Base-by-base conservation (phyloP, 495 filamentous ascomycete genomes). In the Talaromyces ruber region DNA sequence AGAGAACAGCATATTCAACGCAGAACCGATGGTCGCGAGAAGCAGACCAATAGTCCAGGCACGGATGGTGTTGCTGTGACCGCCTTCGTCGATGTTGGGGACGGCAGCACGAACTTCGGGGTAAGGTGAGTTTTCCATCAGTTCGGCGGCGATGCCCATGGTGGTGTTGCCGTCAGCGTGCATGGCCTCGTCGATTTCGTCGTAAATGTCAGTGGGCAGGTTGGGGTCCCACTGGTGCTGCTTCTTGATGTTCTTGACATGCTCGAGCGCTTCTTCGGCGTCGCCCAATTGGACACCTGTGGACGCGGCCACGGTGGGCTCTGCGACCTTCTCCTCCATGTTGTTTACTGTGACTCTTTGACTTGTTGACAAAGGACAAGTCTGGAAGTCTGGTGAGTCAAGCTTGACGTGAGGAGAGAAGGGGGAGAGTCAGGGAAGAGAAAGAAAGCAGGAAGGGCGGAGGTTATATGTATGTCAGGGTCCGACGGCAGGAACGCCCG, bases 41-140 rank as follows among this genome's bases (percentile, higher is more conserved):
- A 89, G 28, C 66, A 90, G 62, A n/a, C 88, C 88, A 63, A 91
- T 84, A 6, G 81, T 70, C 88, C 88, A 91, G 25, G 88, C 88
- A 22, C 88, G 84, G 53, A 91, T 79, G 26, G 88, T 91, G 67
- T 88, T 89, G 60, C 76, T 78, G 29, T 83, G 81, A 55, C 87
- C 78, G 52, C 85, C 82, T 63, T 90, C 86, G 67, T 90, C 87
- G 64, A 81, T 78, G 71, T 86, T 74, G 34, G 65, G 47, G 3
- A 75, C 78, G 12, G 74, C 71, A 21, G 73, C 68, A 28, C 70
- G 74, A 0, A 73, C 89, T 69, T 90, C 85, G 45, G 86, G 84
- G 63, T 90, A 90, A 18, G 86, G 86, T 22, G 86, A 89, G 66
- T 90, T 81, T 47, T 90, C 85, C 60, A 85, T 71, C 22, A 89